Conservation (phyloP, 2,329 filamentous ascomycete species). For the Aspergillus fischeri region DNA sequence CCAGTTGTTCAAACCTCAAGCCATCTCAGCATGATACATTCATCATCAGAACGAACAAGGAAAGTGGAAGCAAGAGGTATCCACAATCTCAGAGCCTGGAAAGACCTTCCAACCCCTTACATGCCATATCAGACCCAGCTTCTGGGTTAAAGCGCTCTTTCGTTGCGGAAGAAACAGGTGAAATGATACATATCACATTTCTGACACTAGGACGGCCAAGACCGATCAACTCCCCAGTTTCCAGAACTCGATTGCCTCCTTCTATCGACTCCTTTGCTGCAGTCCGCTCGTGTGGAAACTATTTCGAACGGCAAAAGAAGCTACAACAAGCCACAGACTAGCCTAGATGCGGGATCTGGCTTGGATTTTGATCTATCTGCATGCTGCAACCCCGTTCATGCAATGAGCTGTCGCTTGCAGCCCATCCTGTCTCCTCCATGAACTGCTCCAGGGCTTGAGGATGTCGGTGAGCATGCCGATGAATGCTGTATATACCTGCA, state of each 20-base stretch:
- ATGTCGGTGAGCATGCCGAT: slow-evolving; percentile 4
- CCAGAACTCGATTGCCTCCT: slow-evolving; percentile 19
- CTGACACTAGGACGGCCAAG: background rate
- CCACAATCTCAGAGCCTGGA: background rate
- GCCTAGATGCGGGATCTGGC: background rate
- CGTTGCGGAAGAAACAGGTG: background rate
- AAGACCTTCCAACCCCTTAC: background rate
- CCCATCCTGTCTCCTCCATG: background rate
- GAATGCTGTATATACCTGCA: background rate
- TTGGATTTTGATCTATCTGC: background rate
- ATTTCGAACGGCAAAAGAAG: background rate
- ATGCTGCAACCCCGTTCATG: slow-evolving; percentile 2
- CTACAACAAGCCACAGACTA: background rate
- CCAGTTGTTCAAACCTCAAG: background rate
- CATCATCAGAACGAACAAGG: background rate
- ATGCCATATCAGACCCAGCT: background rate
- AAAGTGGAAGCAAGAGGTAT: background rate
- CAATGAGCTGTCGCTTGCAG: background rate
- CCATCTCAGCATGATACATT: background rate
- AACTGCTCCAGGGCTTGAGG: background rate
- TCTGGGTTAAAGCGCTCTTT: background rate
- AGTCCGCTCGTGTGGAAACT: background rate
- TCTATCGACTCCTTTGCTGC: slow-evolving; percentile 2
- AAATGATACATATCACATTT: background rate
- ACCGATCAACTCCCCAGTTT: slow-evolving; percentile 15